Evolutionary conservation across 139 green algal genomes (phyloP), one percentile per base, ranked within the genome.

Genomic region (Chlamydomonas sphaeroides): DNA sequence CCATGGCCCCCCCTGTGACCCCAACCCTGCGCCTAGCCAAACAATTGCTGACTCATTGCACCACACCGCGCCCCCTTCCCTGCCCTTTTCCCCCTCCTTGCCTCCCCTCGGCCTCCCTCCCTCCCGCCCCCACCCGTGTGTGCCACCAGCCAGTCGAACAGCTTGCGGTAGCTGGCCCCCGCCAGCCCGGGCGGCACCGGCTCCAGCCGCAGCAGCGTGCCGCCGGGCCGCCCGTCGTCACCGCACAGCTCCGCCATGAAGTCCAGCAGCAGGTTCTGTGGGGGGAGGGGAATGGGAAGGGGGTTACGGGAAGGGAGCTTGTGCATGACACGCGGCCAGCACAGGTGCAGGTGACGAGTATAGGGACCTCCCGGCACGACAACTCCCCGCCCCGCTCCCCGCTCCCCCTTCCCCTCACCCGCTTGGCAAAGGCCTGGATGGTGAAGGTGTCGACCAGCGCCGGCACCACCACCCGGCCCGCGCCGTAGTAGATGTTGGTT

Each of bases 401-500:
- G n/a, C n/a, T n/a, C n/a, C n/a, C n/a, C n/a, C n/a, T n/a, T n/a
- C 62, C 28, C 53, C 69, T 5, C 71, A 88, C 85, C 62, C 85
- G 84, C 79, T 94, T 95, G 70, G 95, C 92, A 86, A 97, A 95
- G 84, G 71, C 84, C 75, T 94, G 88, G 69, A 83, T 92, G 57
- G 92, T 92, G 74, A 97, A 93, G 7, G 92, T 95, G 88, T 97
- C 92, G 61, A 95, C 84, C 72, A 95, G 73, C 33, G 94, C 92
- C 0, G 93, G 94, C 73, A 97, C 94, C n/a, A 94, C 92, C 21
- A 96, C 93, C 1, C 94, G 82, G 0, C 94, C 94, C 10, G 93
- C 92, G 45, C 80, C 87, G 84, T 94, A 97, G 90, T 96, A 97
- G 32, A 92, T 89, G 82, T 97, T 97, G 86, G 93, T 89, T 87